These are phyloP conservation scores for Erodium maritimum DNA, from an alignment of 345 rosid genomes.

Conservation along the genomic window DNA sequence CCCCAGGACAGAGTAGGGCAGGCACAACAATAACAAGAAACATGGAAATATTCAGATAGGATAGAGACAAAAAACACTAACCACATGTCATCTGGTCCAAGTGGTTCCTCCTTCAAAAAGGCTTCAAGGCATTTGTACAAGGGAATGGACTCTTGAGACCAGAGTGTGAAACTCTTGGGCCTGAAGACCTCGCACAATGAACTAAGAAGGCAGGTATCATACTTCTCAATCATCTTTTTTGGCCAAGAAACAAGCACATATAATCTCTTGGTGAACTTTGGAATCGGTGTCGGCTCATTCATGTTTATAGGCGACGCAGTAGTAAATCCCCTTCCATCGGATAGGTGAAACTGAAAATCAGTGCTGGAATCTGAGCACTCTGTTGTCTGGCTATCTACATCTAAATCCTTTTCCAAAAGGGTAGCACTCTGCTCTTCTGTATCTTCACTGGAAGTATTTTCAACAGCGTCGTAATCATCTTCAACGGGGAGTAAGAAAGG, in stretches of 20 bases:
- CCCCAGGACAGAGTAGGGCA: too few relatives aligned
- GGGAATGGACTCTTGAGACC: slow-evolving; percentile 45
- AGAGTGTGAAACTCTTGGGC: slow-evolving; percentile 25
- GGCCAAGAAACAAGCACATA: slow-evolving; percentile 34
- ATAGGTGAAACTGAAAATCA: slow-evolving; percentile 28
- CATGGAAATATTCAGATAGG: background rate
- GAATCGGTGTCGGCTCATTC: slow-evolving; percentile 16
- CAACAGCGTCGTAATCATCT: slow-evolving; percentile 25
- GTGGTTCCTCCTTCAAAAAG: slow-evolving; percentile 63
- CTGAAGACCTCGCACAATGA: slow-evolving; percentile 43
- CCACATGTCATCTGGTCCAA: slow-evolving; percentile 83
- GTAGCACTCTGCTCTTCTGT: slow-evolving; percentile 23
- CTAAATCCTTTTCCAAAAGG: slow-evolving; percentile 17
- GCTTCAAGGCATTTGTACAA: slow-evolving; percentile 59
- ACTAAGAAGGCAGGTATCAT: slow-evolving; percentile 28
- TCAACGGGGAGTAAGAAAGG: slow-evolving; percentile 35
- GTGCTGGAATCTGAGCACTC: slow-evolving; percentile 12
- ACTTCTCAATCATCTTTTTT: slow-evolving; percentile 31
- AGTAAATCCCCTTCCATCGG: background rate
- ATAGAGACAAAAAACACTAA: slow-evolving; percentile 15
- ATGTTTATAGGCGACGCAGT: slow-evolving; percentile 17
- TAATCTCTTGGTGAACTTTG: slow-evolving; percentile 15
- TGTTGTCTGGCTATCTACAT: slow-evolving; percentile 22
- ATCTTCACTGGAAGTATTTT: slow-evolving; percentile 21
- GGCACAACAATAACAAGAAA: too few relatives aligned